Percentiles rank a stretch among this genome's conserved stretches.
Conservation (phyloP, 495 filamentous ascomycete species). For the Durotheca rogersii region DNA sequence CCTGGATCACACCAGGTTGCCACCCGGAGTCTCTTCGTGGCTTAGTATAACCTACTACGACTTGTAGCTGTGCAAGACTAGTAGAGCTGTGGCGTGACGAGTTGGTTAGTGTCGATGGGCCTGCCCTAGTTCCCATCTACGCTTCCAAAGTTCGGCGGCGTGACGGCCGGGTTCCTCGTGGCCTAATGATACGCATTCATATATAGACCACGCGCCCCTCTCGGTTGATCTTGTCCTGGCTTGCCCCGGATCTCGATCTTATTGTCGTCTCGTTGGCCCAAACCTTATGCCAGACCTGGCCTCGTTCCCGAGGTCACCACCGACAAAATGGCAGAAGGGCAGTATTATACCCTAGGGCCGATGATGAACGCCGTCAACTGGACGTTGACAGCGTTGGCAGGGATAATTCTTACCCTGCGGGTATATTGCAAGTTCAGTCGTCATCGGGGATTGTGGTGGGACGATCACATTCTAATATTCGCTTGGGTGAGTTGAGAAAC, state of each 20-base stretch:
- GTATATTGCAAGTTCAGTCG: conserved; percentile 36
- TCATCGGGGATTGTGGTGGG: conserved; percentile 36
- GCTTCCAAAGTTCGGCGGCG: neutral
- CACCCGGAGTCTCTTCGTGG: conserved; percentile 3
- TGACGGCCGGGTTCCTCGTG: conserved; percentile 5
- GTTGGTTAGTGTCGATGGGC: neutral
- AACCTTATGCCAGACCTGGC: conserved; percentile 4
- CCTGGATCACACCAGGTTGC: conserved; percentile 7
- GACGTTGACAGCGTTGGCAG: conserved; percentile 33
- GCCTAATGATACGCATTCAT: conserved; percentile 15
- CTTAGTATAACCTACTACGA: conserved; percentile 4
- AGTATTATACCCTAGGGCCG: conserved; percentile 26
- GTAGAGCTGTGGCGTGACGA: neutral
- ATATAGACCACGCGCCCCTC: conserved; percentile 16
- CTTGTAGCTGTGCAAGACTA: neutral
- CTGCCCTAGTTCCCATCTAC: conserved; percentile 10
- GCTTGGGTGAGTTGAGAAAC: conserved; percentile 37
- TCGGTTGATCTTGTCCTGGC: conserved; percentile 1
- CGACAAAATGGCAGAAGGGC: conserved; percentile 7
- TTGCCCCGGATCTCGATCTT: conserved; percentile 13
- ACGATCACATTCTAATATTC: conserved; percentile 41
- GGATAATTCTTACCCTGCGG: conserved; percentile 34
- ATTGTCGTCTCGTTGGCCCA: conserved; percentile 1
- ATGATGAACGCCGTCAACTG: conserved; percentile 46
- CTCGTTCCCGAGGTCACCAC: neutral